Evolutionary conservation across 2,329 filamentous ascomycete species (phyloP).

Genomic region (Alternaria sp.): DNA sequence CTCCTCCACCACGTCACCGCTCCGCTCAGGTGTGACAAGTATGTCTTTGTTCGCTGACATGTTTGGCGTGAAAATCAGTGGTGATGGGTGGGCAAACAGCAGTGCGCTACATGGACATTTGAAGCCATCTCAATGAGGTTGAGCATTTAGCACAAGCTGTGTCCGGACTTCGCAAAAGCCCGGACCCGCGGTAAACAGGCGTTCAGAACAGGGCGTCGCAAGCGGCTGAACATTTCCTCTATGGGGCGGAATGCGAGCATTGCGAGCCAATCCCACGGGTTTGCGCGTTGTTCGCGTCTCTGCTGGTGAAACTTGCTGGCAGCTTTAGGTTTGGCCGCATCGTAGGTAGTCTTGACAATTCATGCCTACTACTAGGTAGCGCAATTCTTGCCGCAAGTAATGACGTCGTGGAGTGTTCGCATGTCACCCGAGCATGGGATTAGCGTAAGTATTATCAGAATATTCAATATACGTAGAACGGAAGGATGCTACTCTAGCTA

Average conservation of each 20-base stretch:
- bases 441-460: too few relatives aligned
- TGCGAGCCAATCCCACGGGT: conserved; percentile 23
- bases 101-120: not conserved
- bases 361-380: conserved; percentile 4
- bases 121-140: conserved; percentile 1
- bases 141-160: not conserved
- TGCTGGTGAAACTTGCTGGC: not conserved
- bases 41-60: conserved; percentile 25
- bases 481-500: too few relatives aligned
- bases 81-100: not conserved
- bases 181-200: conserved; percentile 1
- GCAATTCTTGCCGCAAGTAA: conserved; percentile 11
- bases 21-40: conserved; percentile 9
- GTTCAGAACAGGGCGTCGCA: conserved; percentile 4
- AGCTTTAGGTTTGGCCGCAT: not conserved
- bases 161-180: conserved; percentile 5
- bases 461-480: too few relatives aligned
- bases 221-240: conserved; percentile 3
- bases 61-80: not conserved
- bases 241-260: conserved; percentile 8
- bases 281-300: conserved; percentile 2
- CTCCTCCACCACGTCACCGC: conserved; percentile 20
- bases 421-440: too few relatives aligned
- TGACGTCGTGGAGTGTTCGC: conserved; percentile 25
- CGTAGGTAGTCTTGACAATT: not conserved